Conservation (phyloP, 148 eudicot genomes). For the Polygonum maritimum region DNA sequence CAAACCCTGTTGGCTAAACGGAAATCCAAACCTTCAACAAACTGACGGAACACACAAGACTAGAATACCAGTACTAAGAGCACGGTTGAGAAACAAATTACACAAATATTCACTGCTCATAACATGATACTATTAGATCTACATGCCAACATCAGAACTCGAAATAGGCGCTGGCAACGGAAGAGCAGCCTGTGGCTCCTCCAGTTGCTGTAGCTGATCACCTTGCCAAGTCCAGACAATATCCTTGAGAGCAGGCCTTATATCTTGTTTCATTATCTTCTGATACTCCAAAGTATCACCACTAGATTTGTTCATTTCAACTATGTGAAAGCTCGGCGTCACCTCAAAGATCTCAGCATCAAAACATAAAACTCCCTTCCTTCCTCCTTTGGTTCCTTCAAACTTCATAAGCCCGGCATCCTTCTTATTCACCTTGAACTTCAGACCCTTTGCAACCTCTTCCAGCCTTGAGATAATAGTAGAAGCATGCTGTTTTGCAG, state of each 20-base stretch:
- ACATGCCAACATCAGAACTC: background rate
- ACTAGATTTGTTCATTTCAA: conserved; percentile 36
- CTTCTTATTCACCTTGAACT: conserved; percentile 36
- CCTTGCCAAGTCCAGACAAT: conserved; percentile 30
- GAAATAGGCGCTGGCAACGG: background rate
- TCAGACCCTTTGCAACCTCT: conserved; percentile 28
- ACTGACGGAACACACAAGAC: too few relatives aligned
- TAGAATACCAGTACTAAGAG: background rate
- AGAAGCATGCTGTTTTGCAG: conserved; percentile 26
- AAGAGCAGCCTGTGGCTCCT: background rate
- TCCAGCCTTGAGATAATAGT: conserved; percentile 32
- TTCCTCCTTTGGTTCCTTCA: conserved; percentile 30
- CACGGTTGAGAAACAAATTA: background rate
- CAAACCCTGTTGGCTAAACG: too few relatives aligned
- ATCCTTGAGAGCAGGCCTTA: conserved; percentile 24
- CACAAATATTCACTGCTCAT: background rate
- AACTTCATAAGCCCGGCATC: conserved; percentile 36
- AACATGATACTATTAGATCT: too few relatives aligned
- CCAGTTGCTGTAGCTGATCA: conserved; percentile 16
- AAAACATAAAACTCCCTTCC: conserved; percentile 31
- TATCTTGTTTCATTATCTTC: conserved; percentile 17
- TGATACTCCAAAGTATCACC: conserved; percentile 43
- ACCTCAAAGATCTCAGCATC: conserved; percentile 50
- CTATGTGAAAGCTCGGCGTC: conserved; percentile 40
- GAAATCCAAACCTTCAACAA: too few relatives aligned